Evolutionary conservation across 75 land plant species (phyloP).

Genomic region (Larix kaempferi): DNA sequence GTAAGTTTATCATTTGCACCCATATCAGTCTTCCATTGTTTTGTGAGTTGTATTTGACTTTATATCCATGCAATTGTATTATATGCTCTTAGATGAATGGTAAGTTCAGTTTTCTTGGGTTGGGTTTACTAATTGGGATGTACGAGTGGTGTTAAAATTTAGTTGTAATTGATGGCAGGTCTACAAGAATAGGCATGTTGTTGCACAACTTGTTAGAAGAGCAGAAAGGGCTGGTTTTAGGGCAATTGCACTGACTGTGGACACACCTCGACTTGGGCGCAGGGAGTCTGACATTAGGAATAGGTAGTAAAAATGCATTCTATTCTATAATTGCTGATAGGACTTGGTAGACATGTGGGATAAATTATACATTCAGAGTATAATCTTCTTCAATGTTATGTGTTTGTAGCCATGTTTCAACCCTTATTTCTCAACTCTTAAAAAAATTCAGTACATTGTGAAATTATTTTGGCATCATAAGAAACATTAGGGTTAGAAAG

Average conservation of each 20-base stretch:
- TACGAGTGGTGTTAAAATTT: background rate
- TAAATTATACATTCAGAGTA: too few relatives aligned
- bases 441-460: background rate
- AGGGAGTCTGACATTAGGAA: constrained; percentile 92
- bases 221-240: constrained; percentile 90
- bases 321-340: too few relatives aligned
- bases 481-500: background rate
- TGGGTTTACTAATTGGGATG: background rate
- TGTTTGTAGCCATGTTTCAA: too few relatives aligned
- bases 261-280: constrained; percentile 85
- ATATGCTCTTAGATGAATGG: too few relatives aligned
- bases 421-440: background rate
- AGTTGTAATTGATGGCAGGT: constrained; percentile 35
- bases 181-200: constrained; percentile 82
- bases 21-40: background rate
- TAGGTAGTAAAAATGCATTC: constrained; percentile 37
- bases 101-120: too few relatives aligned
- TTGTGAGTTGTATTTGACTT: background rate
- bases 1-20: constrained; percentile 28
- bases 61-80: too few relatives aligned
- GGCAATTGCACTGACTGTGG: constrained; percentile 91
- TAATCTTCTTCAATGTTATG: too few relatives aligned
- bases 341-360: too few relatives aligned
- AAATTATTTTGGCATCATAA: background rate
- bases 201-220: constrained; percentile 82